phyloP scores from a whole-genome alignment of 2,329 filamentous ascomycete genomes.

The Aureobasidium sp. region DNA sequence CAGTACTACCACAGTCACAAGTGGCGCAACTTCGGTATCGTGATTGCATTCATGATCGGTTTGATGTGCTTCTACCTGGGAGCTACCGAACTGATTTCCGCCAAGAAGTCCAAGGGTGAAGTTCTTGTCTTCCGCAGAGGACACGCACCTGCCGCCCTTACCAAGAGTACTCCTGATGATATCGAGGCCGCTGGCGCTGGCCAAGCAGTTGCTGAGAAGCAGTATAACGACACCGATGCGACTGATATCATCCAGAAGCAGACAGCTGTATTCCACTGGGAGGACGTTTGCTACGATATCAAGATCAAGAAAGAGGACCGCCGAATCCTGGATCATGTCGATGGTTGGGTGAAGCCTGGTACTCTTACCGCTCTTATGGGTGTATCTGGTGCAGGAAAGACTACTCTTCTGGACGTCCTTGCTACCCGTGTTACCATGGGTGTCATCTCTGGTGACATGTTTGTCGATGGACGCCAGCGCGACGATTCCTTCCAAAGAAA shows the following conservation, averaged over 20 bases:
- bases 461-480: slow-evolving; percentile 67
- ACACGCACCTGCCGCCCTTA: slow-evolving; percentile 33
- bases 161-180: slow-evolving; percentile 22
- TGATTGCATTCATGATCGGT: slow-evolving; percentile 39
- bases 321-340: slow-evolving; percentile 48
- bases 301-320: slow-evolving; percentile 44
- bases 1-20: slow-evolving; percentile 33
- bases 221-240: slow-evolving; percentile 23
- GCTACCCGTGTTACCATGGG: slow-evolving; percentile 84
- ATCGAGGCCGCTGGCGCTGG: slow-evolving; percentile 20
- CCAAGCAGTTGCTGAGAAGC: slow-evolving; percentile 15
- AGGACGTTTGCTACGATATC: slow-evolving; percentile 49
- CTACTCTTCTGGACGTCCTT: slow-evolving; percentile 66
- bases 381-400: slow-evolving; percentile 57
- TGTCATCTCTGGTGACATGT: slow-evolving; percentile 78
- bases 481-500: slow-evolving; percentile 84
- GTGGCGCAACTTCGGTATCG: slow-evolving; percentile 43
- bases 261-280: slow-evolving; percentile 44
- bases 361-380: slow-evolving; percentile 44
- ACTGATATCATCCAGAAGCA: slow-evolving; percentile 35
- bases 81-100: slow-evolving; percentile 40
- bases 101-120: slow-evolving; percentile 46
- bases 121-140: slow-evolving; percentile 41
- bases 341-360: slow-evolving; percentile 50
- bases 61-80: slow-evolving; percentile 37